Percentiles rank a stretch among this genome's conserved stretches.
Evolutionary conservation across 805 yeast species (phyloP).

Genomic region (Wickerhamiella lipophila): DNA sequence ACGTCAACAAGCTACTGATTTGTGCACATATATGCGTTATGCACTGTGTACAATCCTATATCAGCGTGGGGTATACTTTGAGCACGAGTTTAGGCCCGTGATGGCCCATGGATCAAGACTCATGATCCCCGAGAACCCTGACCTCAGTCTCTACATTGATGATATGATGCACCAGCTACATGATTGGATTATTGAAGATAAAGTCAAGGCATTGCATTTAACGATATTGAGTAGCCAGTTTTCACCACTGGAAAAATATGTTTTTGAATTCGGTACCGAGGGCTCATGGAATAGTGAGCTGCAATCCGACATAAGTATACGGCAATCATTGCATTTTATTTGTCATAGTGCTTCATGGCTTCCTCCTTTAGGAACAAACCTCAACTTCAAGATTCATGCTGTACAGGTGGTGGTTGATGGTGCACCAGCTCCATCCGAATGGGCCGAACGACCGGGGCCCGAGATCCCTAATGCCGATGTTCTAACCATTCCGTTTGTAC

Average conservation of each 20-base stretch:
- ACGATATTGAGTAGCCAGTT: neutral
- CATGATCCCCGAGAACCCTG: neutral
- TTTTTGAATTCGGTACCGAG: neutral
- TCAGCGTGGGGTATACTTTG: neutral
- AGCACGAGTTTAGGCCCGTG: neutral
- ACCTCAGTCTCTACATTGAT: neutral
- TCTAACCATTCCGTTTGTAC: neutral
- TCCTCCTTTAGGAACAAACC: neutral
- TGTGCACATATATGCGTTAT: neutral
- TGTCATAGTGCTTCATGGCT: neutral
- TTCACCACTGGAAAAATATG: slow-evolving; percentile 1
- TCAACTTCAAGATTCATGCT: neutral
- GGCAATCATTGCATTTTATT: neutral
- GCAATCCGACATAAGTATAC: neutral
- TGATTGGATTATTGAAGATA: neutral
- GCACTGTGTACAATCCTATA: neutral
- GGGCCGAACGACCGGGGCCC: neutral
- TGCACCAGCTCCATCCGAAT: neutral
- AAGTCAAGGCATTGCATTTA: neutral
- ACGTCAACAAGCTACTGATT: neutral
- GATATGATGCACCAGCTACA: slow-evolving; percentile 2
- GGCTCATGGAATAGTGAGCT: neutral
- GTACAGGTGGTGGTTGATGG: neutral
- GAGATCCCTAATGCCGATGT: neutral
- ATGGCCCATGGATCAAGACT: neutral